Conservation (phyloP, 495 filamentous ascomycete genomes). For the Corynascus novoguineensis region DNA sequence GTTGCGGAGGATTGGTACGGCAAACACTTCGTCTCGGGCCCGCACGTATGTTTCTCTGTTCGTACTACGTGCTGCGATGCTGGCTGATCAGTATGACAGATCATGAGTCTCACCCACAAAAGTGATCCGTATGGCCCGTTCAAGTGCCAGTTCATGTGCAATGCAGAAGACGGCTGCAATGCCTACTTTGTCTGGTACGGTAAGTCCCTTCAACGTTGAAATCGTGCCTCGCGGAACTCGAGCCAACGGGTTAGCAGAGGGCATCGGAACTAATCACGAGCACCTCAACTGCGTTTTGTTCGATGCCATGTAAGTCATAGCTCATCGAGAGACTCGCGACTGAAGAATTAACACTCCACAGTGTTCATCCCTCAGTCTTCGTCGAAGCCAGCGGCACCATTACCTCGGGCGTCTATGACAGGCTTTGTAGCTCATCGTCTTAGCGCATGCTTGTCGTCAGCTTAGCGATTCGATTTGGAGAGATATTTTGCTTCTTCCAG, state of each 20-base stretch:
- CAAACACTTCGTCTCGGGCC: slow-evolving; percentile 24
- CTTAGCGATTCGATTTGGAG: not conserved
- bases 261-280: slow-evolving; percentile 16
- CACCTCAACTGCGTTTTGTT: slow-evolving; percentile 30
- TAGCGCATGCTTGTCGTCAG: not conserved
- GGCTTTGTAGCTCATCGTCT: slow-evolving; percentile 13
- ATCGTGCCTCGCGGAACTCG: not conserved
- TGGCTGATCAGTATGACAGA: slow-evolving; percentile 5
- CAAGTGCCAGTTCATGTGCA: slow-evolving; percentile 37
- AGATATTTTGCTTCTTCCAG: no score
- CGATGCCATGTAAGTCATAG: slow-evolving; percentile 30
- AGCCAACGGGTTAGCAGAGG: slow-evolving; percentile 11
- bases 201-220: slow-evolving; percentile 13
- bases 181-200: slow-evolving; percentile 31
- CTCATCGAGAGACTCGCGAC: not conserved
- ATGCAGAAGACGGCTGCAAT: slow-evolving; percentile 23
- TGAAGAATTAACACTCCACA: slow-evolving; percentile 7
- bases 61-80: not conserved
- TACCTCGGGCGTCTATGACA: slow-evolving; percentile 26
- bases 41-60: slow-evolving; percentile 19
- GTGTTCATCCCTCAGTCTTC: slow-evolving; percentile 20
- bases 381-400: slow-evolving; percentile 17
- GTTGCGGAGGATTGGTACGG: slow-evolving; percentile 20
- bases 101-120: slow-evolving; percentile 16
- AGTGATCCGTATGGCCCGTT: slow-evolving; percentile 27